phyloP scores from a whole-genome alignment of 257 asterid genomes.

The Eustoma russellianum region DNA sequence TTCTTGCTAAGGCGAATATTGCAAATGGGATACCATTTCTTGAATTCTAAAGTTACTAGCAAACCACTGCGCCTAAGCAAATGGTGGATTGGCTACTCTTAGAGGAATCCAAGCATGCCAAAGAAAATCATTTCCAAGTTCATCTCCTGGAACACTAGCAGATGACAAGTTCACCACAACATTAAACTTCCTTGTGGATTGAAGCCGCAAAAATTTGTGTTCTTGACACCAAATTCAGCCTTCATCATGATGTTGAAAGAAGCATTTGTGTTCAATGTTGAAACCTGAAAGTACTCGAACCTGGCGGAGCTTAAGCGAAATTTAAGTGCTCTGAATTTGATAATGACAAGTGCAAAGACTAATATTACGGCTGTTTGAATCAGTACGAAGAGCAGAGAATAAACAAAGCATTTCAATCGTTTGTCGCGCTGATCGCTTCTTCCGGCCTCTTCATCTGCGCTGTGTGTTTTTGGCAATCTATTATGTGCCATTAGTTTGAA shows the following conservation, averaged over 20 bases:
- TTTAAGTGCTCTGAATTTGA: conserved; percentile 11
- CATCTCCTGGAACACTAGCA: conserved; percentile 2
- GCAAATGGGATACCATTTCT: no score
- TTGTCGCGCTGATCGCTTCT: not conserved
- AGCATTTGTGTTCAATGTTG: conserved; percentile 6
- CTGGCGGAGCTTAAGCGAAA: conserved; percentile 16
- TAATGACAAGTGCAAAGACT: conserved; percentile 18
- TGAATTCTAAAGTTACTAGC: no score
- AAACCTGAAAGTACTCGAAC: not conserved
- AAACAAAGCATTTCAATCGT: conserved; percentile 29
- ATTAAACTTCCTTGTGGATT: no score
- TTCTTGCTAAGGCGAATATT: no score
- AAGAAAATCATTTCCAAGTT: conserved; percentile 9
- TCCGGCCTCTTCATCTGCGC: conserved; percentile 8
- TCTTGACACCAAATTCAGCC: conserved; percentile 20
- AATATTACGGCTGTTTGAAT: conserved; percentile 12
- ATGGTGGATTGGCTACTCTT: no score
- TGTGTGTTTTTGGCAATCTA: no score
- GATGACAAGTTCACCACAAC: conserved; percentile 6
- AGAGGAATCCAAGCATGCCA: conserved; percentile 18
- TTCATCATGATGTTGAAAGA: not conserved
- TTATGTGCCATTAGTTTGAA: no score
- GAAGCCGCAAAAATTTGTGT: conserved; percentile 39
- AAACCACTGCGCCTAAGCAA: no score
- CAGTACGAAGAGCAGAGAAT: conserved; percentile 12